phyloP scores from a whole-genome alignment of 2,329 filamentous ascomycete species.

The Metarhizium guizhouense region DNA sequence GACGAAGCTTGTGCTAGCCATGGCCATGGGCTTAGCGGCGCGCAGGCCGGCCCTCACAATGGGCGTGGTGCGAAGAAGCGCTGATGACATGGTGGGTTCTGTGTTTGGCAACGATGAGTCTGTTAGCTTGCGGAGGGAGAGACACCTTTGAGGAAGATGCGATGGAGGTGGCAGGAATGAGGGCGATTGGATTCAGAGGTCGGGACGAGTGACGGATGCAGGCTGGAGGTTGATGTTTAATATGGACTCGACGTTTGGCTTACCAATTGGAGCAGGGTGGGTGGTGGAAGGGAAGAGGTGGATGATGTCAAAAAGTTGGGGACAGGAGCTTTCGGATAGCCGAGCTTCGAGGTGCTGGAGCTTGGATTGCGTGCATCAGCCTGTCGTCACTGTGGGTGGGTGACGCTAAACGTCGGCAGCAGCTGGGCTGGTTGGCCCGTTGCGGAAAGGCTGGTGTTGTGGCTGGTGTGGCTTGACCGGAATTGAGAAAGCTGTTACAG shows the following conservation, averaged over 20 bases:
- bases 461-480: neutral
- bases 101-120: neutral
- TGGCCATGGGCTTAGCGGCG: constrained; percentile 51
- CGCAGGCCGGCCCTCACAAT: constrained; percentile 63
- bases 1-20: constrained; percentile 67
- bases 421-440: no score
- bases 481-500: neutral
- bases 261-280: constrained; percentile 1
- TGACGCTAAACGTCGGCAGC: no score
- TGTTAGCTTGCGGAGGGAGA: neutral
- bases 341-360: constrained; percentile 2
- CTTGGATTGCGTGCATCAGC: constrained; percentile 1
- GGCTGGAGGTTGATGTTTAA: neutral
- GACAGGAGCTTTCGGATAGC: constrained; percentile 2
- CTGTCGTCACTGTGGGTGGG: constrained; percentile 7
- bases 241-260: neutral
- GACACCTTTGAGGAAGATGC: neutral
- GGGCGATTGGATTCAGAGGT: neutral
- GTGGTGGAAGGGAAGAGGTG: constrained; percentile 5
- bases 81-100: constrained; percentile 55
- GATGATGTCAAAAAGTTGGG: constrained; percentile 6
- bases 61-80: constrained; percentile 63
- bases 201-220: neutral
- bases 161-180: neutral
- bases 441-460: neutral